Evolutionary conservation across 352 stramenopile species (phyloP).

Genomic region (Globisporangium okanoganense): DNA sequence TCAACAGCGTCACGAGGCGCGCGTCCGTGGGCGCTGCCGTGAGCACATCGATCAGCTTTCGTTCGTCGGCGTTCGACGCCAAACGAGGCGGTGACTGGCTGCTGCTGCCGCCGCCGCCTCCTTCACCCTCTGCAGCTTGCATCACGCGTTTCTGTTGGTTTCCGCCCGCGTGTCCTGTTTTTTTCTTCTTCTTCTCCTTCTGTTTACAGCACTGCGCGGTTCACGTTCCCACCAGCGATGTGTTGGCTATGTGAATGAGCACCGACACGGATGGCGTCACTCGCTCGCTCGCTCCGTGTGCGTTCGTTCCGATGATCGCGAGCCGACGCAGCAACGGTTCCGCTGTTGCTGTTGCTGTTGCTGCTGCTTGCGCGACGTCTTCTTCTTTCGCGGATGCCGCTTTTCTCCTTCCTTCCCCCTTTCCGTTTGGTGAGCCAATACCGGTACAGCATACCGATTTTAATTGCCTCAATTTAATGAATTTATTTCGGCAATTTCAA

Average conservation of each 20-base stretch:
- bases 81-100: background rate
- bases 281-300: background rate
- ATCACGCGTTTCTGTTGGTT: slow-evolving; percentile 1
- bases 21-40: slow-evolving; percentile 33
- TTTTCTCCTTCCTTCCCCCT: background rate
- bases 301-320: background rate
- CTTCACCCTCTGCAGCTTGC: slow-evolving; percentile 13
- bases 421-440: background rate
- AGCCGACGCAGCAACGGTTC: background rate
- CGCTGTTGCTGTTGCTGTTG: background rate
- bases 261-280: slow-evolving; percentile 1
- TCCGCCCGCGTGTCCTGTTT: background rate
- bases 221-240: background rate
- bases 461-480: background rate
- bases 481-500: background rate
- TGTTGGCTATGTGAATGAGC: background rate
- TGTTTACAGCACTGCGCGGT: background rate
- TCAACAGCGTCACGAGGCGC: slow-evolving; percentile 52
- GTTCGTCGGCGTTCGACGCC: slow-evolving; percentile 41
- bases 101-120: background rate
- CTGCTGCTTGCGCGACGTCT: background rate
- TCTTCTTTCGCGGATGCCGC: slow-evolving; percentile 6
- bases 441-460: background rate
- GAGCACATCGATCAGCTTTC: slow-evolving; percentile 60
- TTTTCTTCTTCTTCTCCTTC: background rate